Evolutionary conservation across 768 basidiomycete species (phyloP), one percentile per base, ranked within the genome.

Genomic region (Suillus alpinus): DNA sequence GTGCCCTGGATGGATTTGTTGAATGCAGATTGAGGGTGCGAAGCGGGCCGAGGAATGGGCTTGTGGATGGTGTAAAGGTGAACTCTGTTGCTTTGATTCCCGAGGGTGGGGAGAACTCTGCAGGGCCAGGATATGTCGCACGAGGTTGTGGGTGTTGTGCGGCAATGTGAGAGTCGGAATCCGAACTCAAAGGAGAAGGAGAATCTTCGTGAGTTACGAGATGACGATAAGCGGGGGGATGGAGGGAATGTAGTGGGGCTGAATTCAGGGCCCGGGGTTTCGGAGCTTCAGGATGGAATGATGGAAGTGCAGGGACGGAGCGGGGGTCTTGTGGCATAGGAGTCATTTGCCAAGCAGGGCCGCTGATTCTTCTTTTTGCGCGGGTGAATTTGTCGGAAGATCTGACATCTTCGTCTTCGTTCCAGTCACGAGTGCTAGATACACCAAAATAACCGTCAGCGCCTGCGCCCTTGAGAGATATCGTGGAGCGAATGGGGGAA

Each of bases 21-120:
- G 86, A 88, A 67, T 91, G 88, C 47, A 92, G 83, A 66, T 91
- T 87, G 60, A 93, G 81, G 6, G 87, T 87, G 58, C 88, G 82
- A 65, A 93, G 74, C 2, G 89, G 89, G 0, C 87, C 91, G 23
- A 93, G 82, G 80, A 93, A 92, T 0, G 91, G 91, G 61, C 87
- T 89, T 1, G 89, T 87, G 20, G 86, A 87, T 1, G 91, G 91
- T 0, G 91, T 91, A 66, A 81, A 78, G 4, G 72, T 62, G 67
- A 78, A 73, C 53, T 78, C 79, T 29, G 62, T 56, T 26, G 74
- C 65, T 46, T 71, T 74, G 58, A 66, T 57, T 43, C 55, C 62
- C 56, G 74, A 55, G 14, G 52, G 32, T 63, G 71, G 13, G 67
- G 71, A 31, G 72, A 73, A 39, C 68, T 50, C 49, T 6, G 49